A percentile compares a stretch with the other conserved stretches of the same genome.
Evolutionary conservation across 768 basidiomycete species (phyloP).

Genomic region (Clitopilus hobsonii): DNA sequence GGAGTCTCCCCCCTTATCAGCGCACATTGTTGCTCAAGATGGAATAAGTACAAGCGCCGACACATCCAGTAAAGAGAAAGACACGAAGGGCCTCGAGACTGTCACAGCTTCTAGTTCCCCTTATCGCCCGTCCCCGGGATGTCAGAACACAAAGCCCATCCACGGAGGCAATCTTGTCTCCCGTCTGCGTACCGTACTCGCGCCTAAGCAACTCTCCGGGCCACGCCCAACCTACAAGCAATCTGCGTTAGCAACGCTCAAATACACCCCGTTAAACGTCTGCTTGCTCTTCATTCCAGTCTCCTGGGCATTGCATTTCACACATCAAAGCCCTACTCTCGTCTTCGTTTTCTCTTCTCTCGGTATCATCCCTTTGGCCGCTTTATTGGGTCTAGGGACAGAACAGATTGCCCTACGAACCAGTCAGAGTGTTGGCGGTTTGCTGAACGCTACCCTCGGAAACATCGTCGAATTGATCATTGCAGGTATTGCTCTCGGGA

Average conservation of each 20-base stretch:
- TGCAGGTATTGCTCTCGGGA: conserved; percentile 35
- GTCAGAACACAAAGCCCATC: background rate
- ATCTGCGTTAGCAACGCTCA: conserved; percentile 25
- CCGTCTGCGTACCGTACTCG: conserved; percentile 27
- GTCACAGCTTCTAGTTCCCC: too few species aligned
- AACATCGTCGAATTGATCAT: conserved; percentile 53
- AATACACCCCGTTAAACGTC: conserved; percentile 36
- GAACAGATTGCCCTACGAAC: conserved; percentile 48
- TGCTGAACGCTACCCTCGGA: conserved; percentile 50
- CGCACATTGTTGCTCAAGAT: conserved; percentile 4
- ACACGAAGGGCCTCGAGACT: background rate
- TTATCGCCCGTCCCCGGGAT: too few species aligned
- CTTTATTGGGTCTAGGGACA: conserved; percentile 46
- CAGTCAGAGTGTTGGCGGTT: conserved; percentile 44
- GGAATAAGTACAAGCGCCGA: conserved; percentile 2
- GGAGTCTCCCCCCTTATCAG: background rate
- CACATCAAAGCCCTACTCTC: conserved; percentile 38
- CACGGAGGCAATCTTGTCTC: conserved; percentile 6
- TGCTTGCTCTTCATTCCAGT: conserved; percentile 45
- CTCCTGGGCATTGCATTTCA: conserved; percentile 43
- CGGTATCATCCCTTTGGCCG: conserved; percentile 47
- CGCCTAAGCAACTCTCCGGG: conserved; percentile 23
- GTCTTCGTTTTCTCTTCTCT: conserved; percentile 45
- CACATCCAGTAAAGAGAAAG: background rate
- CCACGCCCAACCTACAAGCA: conserved; percentile 29